These are phyloP conservation scores for Colletotrichum caudatum DNA, from an alignment of 2,329 filamentous ascomycete species.

Conservation along the genomic window DNA sequence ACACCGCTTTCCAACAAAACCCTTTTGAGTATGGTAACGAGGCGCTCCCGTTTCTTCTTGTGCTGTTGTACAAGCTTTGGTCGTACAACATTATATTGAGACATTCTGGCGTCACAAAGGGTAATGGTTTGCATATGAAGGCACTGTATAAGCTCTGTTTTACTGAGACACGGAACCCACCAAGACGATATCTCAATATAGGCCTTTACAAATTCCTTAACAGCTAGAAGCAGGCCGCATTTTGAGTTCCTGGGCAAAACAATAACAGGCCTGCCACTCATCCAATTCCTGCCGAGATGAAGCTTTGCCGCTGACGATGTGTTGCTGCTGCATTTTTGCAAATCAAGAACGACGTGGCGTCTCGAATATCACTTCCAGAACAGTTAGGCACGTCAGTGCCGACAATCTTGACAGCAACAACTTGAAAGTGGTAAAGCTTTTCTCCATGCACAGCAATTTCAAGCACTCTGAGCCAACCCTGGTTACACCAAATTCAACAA, in stretches of 20 bases:
- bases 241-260: no score
- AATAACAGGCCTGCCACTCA: no score
- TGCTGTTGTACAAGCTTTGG: background rate
- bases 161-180: no score
- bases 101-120: background rate
- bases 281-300: no score
- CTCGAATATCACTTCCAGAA: background rate
- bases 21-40: background rate
- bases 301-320: no score
- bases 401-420: background rate
- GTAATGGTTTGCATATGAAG: background rate
- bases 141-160: background rate
- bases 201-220: no score
- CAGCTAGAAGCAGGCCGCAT: no score
- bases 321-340: no score
- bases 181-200: no score
- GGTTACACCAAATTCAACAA: no score
- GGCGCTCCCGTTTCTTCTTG: background rate
- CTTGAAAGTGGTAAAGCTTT: background rate
- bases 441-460: background rate
- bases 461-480: no score
- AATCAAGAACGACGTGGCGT: no score
- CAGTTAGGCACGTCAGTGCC: background rate
- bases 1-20: background rate
- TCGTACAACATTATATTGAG: background rate